Evolutionary conservation across 495 filamentous ascomycete genomes (phyloP).

Genomic region (Penicillium paradoxum): DNA sequence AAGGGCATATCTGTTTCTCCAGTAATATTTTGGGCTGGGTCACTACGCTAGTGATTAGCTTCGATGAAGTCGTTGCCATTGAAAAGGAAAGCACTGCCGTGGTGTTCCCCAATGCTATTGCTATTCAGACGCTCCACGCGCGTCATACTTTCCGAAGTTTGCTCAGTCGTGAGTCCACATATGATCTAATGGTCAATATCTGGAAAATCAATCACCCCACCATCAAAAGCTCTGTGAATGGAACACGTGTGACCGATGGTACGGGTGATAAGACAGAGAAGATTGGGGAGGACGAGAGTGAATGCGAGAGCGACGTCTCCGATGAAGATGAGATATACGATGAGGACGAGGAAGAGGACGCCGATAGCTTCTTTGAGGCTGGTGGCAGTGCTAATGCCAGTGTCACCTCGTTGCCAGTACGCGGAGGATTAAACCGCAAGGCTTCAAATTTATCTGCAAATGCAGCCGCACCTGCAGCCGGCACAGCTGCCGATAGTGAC

Average conservation of each 20-base stretch:
- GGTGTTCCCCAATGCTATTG: conserved; percentile 95
- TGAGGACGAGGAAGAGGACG: conserved; percentile 62
- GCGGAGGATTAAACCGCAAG: conserved; percentile 55
- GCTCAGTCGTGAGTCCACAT: conserved; percentile 89
- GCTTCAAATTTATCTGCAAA: conserved; percentile 54
- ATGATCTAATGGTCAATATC: conserved; percentile 93
- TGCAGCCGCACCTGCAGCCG: conserved; percentile 25
- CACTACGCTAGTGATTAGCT: conserved; percentile 94
- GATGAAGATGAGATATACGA: conserved; percentile 76
- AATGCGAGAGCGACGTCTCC: conserved; percentile 49
- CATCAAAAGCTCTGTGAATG: conserved; percentile 81
- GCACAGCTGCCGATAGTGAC: conserved; percentile 38
- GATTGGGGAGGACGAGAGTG: conserved; percentile 52
- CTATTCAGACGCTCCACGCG: conserved; percentile 92
- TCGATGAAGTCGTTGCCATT: conserved; percentile 93
- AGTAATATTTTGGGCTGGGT: conserved; percentile 99
- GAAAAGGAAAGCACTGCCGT: conserved; percentile 96
- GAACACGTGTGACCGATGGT: conserved; percentile 71
- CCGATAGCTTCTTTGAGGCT: conserved; percentile 55
- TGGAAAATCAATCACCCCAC: conserved; percentile 96
- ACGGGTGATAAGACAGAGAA: conserved; percentile 89
- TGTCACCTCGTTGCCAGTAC: conserved; percentile 50
- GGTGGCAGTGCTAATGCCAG: conserved; percentile 56
- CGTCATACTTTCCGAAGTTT: conserved; percentile 95
- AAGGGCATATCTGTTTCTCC: conserved; percentile 96